Percentiles rank a stretch among this genome's conserved stretches.
Evolutionary conservation across 768 basidiomycete species (phyloP).

Genomic region (Glaciozyma martinii): DNA sequence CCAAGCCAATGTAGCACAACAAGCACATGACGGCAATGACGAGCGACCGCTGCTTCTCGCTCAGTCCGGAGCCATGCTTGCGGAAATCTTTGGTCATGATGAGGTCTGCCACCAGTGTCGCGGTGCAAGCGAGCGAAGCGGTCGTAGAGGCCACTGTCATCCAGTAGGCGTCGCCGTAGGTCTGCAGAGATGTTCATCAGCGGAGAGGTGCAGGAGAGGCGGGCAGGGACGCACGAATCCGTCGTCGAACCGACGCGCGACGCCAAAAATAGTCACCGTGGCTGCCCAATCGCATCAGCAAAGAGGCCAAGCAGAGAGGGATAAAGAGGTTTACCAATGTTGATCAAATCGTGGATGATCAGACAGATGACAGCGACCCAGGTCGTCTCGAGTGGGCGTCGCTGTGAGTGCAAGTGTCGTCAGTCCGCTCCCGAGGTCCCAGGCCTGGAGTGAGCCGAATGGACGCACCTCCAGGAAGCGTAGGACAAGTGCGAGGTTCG

Average conservation of each 20-base stretch:
- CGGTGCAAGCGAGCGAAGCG: constrained; percentile 55
- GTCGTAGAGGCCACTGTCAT: constrained; percentile 66
- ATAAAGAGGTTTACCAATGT: too few relatives aligned
- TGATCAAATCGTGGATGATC: constrained; percentile 55
- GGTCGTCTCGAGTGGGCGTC: not conserved
- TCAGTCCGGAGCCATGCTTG: constrained; percentile 48
- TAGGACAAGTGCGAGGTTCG: constrained; percentile 57
- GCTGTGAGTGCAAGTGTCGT: too few relatives aligned
- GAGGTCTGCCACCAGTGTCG: constrained; percentile 59
- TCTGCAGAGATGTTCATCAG: not conserved
- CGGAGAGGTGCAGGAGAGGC: not conserved
- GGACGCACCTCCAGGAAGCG: constrained; percentile 61
- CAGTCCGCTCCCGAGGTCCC: too few relatives aligned
- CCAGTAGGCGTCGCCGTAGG: constrained; percentile 45
- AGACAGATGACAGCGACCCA: constrained; percentile 1
- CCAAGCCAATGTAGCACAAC: constrained; percentile 63
- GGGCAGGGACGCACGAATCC: constrained; percentile 55
- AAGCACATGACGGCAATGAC: constrained; percentile 68
- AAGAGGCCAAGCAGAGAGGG: too few relatives aligned
- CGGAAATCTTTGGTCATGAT: constrained; percentile 54
- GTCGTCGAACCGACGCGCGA: constrained; percentile 52
- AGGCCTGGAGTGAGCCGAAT: constrained; percentile 2
- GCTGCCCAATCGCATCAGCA: too few relatives aligned
- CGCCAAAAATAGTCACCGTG: constrained; percentile 55
- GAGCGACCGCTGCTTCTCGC: constrained; percentile 65